Base-by-base conservation (phyloP, 495 filamentous ascomycete genomes). In the Penicillium paxilli region DNA sequence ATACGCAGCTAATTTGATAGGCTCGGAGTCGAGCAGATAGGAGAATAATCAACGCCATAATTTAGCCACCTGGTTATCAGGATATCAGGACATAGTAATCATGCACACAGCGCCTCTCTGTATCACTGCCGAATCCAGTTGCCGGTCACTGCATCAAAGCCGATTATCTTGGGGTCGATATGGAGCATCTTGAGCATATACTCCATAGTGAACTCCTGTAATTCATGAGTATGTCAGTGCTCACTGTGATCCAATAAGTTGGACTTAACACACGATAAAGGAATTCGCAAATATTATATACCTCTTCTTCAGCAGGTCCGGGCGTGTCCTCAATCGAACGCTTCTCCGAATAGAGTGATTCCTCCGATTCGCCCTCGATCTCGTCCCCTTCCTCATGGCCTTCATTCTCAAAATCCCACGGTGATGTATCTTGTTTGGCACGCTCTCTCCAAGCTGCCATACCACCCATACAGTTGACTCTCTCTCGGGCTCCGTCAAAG, bases 151-250 rank as follows among this genome's bases (percentile, higher is more conserved):
- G 69, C 67, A 64, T 90, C 83, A 60, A 80, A 89, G 2, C 87
- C 87, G 57, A 90, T 87, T 3, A 80, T 50, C 24, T 75, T 70
- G 19, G 82, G 69, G 41, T 88, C 85, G 57, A 90, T 81, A 60
- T 87, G 84, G 19, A 90, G 69, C 38, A 74, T 84, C 56, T 78
- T 79, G 4, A 90, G 74, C 87, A 90, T 89, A 76, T 82, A 82
- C 33, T 79, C 82, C 83, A 90, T 87, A 4, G 85, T 88, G 60
- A 89, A 89, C 9, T 76, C 77, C 81, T 83, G 38, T 7, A 21
- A 20, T 14, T 19, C 35, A 32, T 22, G n/a, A n/a, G n/a, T n/a
- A n/a, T n/a, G n/a, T n/a, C n/a, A n/a, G n/a, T n/a, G n/a, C n/a
- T n/a, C n/a, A 47, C 2, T 22, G 45, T 28, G 44, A 49, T 49